Evolutionary conservation across 768 basidiomycete genomes (phyloP).

Genomic region (Calvatia gigantea): DNA sequence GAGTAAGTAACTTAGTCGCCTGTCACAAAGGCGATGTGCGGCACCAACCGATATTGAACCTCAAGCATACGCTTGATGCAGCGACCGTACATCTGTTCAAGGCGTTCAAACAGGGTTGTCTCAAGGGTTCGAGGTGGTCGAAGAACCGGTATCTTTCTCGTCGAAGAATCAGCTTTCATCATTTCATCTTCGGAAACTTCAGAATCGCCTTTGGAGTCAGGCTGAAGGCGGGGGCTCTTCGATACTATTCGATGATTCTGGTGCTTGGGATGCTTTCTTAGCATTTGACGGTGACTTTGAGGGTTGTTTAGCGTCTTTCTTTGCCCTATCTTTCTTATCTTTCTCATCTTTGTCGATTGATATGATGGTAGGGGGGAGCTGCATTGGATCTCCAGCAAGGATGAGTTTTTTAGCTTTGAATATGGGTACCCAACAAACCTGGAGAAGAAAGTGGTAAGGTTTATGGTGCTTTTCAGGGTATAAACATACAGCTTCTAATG

Average conservation of each 20-base stretch:
- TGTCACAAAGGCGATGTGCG: not conserved
- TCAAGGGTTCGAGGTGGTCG: constrained; percentile 72
- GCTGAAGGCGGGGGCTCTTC: not conserved
- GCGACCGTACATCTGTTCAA: constrained; percentile 85
- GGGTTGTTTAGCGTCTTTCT: constrained; percentile 8
- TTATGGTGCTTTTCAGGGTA: not conserved
- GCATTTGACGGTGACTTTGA: not conserved
- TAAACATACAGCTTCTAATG: constrained; percentile 78
- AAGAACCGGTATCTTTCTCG: constrained; percentile 26
- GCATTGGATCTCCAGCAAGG: constrained; percentile 92
- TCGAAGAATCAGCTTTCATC: constrained; percentile 11
- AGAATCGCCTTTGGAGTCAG: constrained; percentile 7
- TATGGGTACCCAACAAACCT: constrained; percentile 96
- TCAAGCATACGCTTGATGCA: constrained; percentile 84
- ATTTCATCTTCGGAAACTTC: constrained; percentile 5
- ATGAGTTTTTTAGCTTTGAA: constrained; percentile 89
- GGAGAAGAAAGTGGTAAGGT: no score
- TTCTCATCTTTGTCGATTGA: constrained; percentile 45
- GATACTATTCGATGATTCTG: not conserved
- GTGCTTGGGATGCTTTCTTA: not conserved
- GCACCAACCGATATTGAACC: constrained; percentile 78
- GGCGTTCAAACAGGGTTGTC: constrained; percentile 87
- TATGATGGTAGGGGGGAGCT: constrained; percentile 90
- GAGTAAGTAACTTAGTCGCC: not conserved
- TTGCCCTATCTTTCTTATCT: constrained; percentile 15